These are phyloP conservation scores for Ustanciosporium gigantosporum DNA, from an alignment of 1,284 basidiomycete species.

Conservation along the genomic window DNA sequence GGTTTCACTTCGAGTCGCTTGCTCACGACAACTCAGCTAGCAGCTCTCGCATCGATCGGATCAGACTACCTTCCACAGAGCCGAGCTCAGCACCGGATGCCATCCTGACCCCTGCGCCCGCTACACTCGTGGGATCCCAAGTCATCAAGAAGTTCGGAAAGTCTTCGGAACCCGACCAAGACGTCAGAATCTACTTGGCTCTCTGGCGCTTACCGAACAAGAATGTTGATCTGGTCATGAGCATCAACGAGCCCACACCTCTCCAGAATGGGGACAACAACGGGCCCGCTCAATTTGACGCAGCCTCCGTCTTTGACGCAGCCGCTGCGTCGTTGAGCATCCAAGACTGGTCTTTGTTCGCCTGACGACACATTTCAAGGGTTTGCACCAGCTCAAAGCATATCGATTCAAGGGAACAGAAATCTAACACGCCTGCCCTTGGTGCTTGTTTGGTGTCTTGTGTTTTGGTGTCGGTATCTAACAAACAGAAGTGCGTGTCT, in stretches of 20 bases:
- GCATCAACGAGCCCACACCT: slow-evolving; percentile 48
- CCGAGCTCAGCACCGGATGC: slow-evolving; percentile 1
- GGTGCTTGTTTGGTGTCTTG: too few species aligned
- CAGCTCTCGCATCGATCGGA: slow-evolving; percentile 64
- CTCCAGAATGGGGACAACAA: background rate
- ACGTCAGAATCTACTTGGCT: slow-evolving; percentile 50
- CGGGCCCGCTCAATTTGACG: background rate
- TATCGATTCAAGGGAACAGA: too few species aligned
- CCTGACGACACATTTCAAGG: too few species aligned
- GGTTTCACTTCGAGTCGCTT: slow-evolving; percentile 87
- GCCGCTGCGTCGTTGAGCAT: background rate
- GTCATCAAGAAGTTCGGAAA: slow-evolving; percentile 53
- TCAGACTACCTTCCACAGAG: slow-evolving; percentile 52
- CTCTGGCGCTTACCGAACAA: slow-evolving; percentile 53
- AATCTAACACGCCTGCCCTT: too few species aligned
- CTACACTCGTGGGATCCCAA: slow-evolving; percentile 46
- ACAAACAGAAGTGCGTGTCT: too few species aligned
- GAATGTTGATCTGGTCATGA: slow-evolving; percentile 55
- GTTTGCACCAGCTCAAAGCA: too few species aligned
- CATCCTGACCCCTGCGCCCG: slow-evolving; percentile 32
- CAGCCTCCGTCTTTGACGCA: background rate
- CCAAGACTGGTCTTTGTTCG: slow-evolving; percentile 1
- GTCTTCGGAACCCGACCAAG: slow-evolving; percentile 22
- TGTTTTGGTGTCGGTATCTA: too few species aligned
- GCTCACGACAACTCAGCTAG: slow-evolving; percentile 87